A percentile compares a stretch with the other conserved stretches of the same genome.
phyloP scores from a whole-genome alignment of 352 stramenopile species.

The Vaucheria bursata region DNA sequence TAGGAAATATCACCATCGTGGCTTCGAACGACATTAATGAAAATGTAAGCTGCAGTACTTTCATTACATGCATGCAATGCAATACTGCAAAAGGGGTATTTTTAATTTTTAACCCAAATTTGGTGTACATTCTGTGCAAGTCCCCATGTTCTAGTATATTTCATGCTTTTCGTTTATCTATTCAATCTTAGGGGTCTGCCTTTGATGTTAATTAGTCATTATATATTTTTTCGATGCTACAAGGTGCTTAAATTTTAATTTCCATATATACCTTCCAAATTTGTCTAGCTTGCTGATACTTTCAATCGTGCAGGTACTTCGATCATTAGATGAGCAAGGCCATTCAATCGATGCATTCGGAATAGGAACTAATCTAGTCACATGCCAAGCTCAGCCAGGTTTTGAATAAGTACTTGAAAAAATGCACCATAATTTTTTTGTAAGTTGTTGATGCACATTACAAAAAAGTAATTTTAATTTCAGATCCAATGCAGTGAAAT shows the following conservation, averaged over 20 bases:
- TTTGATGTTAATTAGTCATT: too few relatives aligned
- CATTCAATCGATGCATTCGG: slow-evolving; percentile 62
- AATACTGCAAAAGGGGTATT: not conserved
- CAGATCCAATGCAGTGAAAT: too few relatives aligned
- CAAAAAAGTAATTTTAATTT: too few relatives aligned
- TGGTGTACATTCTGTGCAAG: too few relatives aligned
- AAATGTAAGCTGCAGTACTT: slow-evolving; percentile 4
- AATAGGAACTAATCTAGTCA: slow-evolving; percentile 72
- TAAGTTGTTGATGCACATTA: too few relatives aligned
- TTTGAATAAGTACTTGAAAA: not conserved
- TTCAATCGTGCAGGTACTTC: slow-evolving; percentile 57
- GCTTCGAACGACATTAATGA: slow-evolving; percentile 98
- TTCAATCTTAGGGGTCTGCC: too few relatives aligned
- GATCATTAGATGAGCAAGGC: slow-evolving; percentile 84
- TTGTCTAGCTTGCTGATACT: not conserved
- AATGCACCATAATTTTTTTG: not conserved
- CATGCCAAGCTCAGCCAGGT: slow-evolving; percentile 89
- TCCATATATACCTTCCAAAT: not conserved
- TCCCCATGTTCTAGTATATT: too few relatives aligned
- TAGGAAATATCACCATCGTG: slow-evolving; percentile 68
- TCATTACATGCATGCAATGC: not conserved
- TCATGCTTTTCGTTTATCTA: too few relatives aligned
- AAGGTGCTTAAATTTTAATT: not conserved
- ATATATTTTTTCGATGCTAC: not conserved
- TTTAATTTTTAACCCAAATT: too few relatives aligned